phyloP scores from a whole-genome alignment of 257 asterid species.

The Solanum chaucha region DNA sequence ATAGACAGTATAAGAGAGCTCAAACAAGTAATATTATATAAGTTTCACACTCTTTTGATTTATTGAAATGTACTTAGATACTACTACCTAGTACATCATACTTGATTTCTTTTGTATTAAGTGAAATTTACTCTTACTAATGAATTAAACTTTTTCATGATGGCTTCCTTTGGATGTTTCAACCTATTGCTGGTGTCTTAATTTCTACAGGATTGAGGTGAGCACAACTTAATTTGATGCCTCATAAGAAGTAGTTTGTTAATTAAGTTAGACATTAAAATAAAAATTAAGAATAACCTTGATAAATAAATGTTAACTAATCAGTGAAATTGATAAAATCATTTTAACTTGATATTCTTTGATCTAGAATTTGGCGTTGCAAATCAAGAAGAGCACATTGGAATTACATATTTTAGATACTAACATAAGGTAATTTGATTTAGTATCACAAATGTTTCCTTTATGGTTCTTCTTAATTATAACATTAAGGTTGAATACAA shows the following conservation, averaged over 20 bases:
- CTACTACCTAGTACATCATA: not conserved
- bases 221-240: not conserved
- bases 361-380: conserved; percentile 40
- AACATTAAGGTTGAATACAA: not conserved
- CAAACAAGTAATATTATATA: too few relatives aligned
- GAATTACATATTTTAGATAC: conserved; percentile 37
- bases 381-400: conserved; percentile 28
- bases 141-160: not conserved
- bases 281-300: too few relatives aligned
- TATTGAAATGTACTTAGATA: too few relatives aligned
- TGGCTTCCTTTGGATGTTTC: not conserved
- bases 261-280: not conserved
- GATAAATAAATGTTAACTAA: too few relatives aligned
- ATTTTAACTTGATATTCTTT: not conserved
- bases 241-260: not conserved
- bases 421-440: conserved; percentile 26
- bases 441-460: not conserved
- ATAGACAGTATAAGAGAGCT: too few relatives aligned
- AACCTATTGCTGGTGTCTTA: not conserved
- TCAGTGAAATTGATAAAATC: too few relatives aligned
- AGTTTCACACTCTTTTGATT: too few relatives aligned
- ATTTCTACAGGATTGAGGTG: not conserved
- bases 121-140: not conserved
- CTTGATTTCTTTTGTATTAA: not conserved
- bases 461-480: not conserved